Base-by-base conservation (phyloP, 2,329 filamentous ascomycete genomes). In the Endoconidiophora laricicola region DNA sequence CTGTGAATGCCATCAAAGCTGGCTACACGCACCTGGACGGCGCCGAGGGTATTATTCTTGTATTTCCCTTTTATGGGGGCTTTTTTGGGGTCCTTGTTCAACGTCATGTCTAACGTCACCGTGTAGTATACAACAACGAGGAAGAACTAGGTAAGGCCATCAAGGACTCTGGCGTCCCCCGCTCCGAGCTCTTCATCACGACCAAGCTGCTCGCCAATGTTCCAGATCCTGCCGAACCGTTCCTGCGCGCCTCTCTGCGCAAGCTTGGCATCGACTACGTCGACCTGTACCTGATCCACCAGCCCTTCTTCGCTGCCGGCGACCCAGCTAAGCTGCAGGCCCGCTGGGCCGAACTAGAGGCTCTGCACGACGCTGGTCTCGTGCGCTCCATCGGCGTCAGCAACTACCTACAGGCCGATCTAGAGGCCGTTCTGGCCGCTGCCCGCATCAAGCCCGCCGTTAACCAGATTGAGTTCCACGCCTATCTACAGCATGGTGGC, bases 381-480 rank as follows among this genome's bases (percentile, higher is more conserved):
- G 78, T 76, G 45, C 73, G 70, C 56, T 77, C 79, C 50, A 86
- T 91, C 57, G 85, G 85, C 47, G 79, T 91, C 12, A 85, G 80
- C 58, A 91, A 90, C 67, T 90, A 83, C 59, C 58, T 74, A 29
- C 65, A 70, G 57, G 59, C 65, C 41, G 66, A 82, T 56, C 63
- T 82, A 18, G 72, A 80, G 60, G 59, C 65, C 2, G 60, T 80
- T 40, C 65, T 81, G 2, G 61, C 71, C 60, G 76, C 77, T 4
- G 78, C 79, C 46, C 73, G 71, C 57, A 61, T 82, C 54, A 60
- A 68, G 2, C 85, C 85, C 0, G 78, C 75, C 5, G 73, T 83
- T 54, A 88, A 90, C 66, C 84, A 91, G 69, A 83, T 90, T 59
- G 84, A 90, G 67, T 79, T 76, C 59, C 82, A 91, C 63, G 83